Percentiles rank a stretch among this genome's conserved stretches.
Evolutionary conservation across 176 grass and related monocot genomes (phyloP).

Genomic region (Oryza punctata): DNA sequence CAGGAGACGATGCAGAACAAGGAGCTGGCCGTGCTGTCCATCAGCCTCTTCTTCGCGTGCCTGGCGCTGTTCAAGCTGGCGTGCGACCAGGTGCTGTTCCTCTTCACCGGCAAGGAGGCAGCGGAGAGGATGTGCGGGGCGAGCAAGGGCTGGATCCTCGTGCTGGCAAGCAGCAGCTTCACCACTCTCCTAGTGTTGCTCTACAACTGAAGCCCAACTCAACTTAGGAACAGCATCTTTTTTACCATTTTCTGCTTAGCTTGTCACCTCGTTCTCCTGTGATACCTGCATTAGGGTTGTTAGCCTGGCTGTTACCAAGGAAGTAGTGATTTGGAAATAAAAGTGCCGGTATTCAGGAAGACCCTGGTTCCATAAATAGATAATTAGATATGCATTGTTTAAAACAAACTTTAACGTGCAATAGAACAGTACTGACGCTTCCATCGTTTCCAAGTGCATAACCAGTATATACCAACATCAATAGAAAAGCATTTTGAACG

Average conservation of each 20-base stretch:
- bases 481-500: neutral
- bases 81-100: conserved; percentile 48
- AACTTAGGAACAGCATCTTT: neutral
- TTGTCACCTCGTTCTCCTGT: neutral
- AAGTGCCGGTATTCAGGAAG: neutral
- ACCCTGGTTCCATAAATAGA: neutral
- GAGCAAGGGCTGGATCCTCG: conserved; percentile 59
- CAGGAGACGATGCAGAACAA: conserved; percentile 78
- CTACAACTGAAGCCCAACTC: conserved; percentile 31
- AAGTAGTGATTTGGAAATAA: conserved; percentile 25
- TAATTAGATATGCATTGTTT: neutral
- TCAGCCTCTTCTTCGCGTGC: conserved; percentile 68
- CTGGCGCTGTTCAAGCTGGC: conserved; percentile 69
- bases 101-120: conserved; percentile 29
- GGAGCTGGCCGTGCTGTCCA: conserved; percentile 61
- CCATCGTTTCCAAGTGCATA: neutral
- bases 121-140: conserved; percentile 17
- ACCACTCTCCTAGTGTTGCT: conserved; percentile 64
- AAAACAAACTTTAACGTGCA: neutral
- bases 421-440: neutral
- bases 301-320: neutral
- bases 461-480: too few species aligned
- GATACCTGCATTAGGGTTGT: neutral
- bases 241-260: neutral
- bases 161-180: conserved; percentile 62